phyloP scores from a whole-genome alignment of 2,329 filamentous ascomycete species.

The Penicillium freii region DNA sequence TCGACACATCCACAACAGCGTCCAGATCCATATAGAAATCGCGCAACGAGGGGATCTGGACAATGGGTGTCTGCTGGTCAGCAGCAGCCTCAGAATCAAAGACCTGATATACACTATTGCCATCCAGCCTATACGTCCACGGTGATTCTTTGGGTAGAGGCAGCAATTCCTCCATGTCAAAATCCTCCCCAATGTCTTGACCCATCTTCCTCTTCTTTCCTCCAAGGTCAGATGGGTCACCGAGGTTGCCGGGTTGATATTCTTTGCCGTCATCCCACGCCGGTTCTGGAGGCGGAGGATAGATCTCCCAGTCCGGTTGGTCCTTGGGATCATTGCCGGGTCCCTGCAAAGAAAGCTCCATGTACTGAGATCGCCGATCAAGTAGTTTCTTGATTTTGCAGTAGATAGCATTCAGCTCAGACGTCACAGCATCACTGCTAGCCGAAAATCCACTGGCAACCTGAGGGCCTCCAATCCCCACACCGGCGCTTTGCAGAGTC shows the following conservation, averaged over 20 bases:
- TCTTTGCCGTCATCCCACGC: conserved; percentile 71
- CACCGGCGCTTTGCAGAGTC: conserved; percentile 58
- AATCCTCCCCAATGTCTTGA: conserved; percentile 88
- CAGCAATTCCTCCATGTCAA: conserved; percentile 73
- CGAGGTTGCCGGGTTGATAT: conserved; percentile 33
- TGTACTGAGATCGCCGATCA: conserved; percentile 84
- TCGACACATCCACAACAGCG: conserved; percentile 79
- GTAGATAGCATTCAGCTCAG: conserved; percentile 82
- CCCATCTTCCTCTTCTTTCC: conserved; percentile 76
- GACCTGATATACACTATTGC: conserved; percentile 86
- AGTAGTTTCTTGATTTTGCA: conserved; percentile 87
- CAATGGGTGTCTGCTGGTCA: conserved; percentile 65
- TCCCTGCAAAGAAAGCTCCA: conserved; percentile 77
- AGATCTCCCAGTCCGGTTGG: conserved; percentile 77
- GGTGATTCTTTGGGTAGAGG: conserved; percentile 70
- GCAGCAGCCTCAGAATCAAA: conserved; percentile 68
- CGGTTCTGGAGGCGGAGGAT: conserved; percentile 86
- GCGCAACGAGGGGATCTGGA: conserved; percentile 84
- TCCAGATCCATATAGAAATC: conserved; percentile 97
- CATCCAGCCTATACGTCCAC: conserved; percentile 76
- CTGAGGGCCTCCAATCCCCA: conserved; percentile 60
- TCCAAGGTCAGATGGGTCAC: conserved; percentile 45
- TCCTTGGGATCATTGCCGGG: conserved; percentile 86
- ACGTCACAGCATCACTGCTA: conserved; percentile 74
- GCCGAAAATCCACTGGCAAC: conserved; percentile 64